These are phyloP conservation scores for Vitis vinifera DNA, from an alignment of 164 flowering plant species.

Conservation along the genomic window DNA sequence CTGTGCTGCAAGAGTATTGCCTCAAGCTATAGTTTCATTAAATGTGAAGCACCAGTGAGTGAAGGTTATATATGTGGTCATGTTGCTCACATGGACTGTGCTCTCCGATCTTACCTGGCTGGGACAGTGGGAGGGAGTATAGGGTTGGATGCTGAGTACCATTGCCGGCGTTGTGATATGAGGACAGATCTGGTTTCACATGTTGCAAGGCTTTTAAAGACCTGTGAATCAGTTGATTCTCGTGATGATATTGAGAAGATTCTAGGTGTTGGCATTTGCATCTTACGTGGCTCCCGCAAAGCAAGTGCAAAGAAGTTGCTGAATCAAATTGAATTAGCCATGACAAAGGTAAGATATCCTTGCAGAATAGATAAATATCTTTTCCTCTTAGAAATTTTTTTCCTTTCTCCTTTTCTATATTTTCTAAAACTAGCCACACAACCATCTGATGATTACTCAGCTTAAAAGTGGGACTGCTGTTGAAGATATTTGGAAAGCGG, in stretches of 20 bases:
- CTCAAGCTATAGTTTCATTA: conserved; percentile 57
- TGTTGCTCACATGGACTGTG: conserved; percentile 79
- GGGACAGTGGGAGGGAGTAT: conserved; percentile 86
- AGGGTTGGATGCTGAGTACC: conserved; percentile 77
- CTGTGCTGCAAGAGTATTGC: conserved; percentile 55
- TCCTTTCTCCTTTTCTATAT: conserved; percentile 12
- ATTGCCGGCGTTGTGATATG: conserved; percentile 88
- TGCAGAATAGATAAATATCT: not conserved
- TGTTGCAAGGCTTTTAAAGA: conserved; percentile 43
- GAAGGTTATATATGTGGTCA: conserved; percentile 70
- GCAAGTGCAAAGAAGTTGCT: conserved; percentile 40
- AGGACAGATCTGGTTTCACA: conserved; percentile 65
- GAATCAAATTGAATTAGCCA: conserved; percentile 33
- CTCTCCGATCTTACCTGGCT: conserved; percentile 75
- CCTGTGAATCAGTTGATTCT: conserved; percentile 52
- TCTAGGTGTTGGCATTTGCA: conserved; percentile 48
- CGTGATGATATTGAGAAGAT: conserved; percentile 54
- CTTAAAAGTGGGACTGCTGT: conserved; percentile 41
- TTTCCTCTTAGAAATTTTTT: conserved; percentile 6
- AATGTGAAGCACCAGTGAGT: conserved; percentile 58
- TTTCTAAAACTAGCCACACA: conserved; percentile 20
- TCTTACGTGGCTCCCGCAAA: conserved; percentile 62
- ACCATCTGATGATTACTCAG: conserved; percentile 47
- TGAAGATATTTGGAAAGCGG: conserved; percentile 53
- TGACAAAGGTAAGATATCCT: conserved; percentile 45